phyloP scores from a whole-genome alignment of 2,329 filamentous ascomycete species.

The Canariomyces notabilis region DNA sequence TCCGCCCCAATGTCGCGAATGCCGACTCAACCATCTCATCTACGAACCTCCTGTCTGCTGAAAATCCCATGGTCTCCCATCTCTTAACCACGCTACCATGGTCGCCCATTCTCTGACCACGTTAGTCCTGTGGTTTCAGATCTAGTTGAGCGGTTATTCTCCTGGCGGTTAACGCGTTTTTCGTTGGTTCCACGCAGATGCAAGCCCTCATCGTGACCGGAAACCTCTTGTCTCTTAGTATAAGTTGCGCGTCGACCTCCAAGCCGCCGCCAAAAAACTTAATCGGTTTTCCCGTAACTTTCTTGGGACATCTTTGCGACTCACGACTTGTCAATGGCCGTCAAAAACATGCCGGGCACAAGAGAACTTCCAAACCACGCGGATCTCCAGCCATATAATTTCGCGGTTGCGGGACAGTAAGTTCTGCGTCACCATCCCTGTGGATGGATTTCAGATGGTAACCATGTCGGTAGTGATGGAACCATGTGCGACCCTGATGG shows the following conservation, averaged over 20 bases:
- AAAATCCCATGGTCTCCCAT: constrained; percentile 9
- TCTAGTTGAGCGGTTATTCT: background rate
- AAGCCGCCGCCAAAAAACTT: background rate
- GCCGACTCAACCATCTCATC: constrained; percentile 1
- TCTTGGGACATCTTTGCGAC: background rate
- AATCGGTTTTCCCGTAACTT: background rate
- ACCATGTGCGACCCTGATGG: constrained; percentile 81
- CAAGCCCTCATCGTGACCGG: constrained; percentile 12
- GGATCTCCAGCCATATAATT: constrained; percentile 63
- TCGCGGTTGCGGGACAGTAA: constrained; percentile 82
- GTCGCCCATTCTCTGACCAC: no score
- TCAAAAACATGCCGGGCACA: constrained; percentile 24
- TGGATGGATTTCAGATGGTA: constrained; percentile 13
- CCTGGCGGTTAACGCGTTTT: background rate
- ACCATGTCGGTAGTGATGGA: constrained; percentile 61
- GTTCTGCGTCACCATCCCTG: constrained; percentile 33
- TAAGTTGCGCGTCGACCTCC: constrained; percentile 4
- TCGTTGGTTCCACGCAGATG: constrained; percentile 15
- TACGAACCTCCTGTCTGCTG: background rate
- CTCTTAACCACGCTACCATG: background rate
- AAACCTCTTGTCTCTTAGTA: constrained; percentile 2
- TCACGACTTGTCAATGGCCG: background rate
- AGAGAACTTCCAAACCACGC: constrained; percentile 49
- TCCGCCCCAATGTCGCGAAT: constrained; percentile 11
- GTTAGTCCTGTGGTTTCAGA: background rate